Evolutionary conservation across 2,329 filamentous ascomycete genomes (phyloP), one percentile per base, ranked within the genome.

Genomic region (Lecanosticta acicola): DNA sequence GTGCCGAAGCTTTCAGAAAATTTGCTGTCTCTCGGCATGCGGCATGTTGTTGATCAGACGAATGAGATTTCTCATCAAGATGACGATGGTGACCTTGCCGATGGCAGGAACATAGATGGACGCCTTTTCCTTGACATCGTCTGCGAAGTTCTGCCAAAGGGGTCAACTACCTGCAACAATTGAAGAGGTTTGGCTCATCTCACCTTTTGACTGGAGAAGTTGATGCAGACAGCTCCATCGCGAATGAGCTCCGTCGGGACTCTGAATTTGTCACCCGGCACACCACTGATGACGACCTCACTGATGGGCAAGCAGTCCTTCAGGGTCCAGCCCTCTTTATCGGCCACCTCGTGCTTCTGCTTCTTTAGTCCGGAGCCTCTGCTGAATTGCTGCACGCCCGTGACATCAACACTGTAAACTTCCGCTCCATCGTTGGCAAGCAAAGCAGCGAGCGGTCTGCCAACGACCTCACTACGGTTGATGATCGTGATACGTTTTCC

Each of bases 51-150:
- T 69, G 16, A 69, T 65, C 39, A 75, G 67, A 32, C 71, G 69
- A 59, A 97, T 76, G 29, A 97, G 71, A 64, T 98, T 98, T 46
- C 93, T 77, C 61, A 97, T 72, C 48, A 98, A 71, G 26, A 96
- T 83, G 13, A 91, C 87, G 65, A 97, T 97, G 0, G 93, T 98
- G 39, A 97, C 91, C 73, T 97, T 98, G 59, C 93, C 93, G 56
- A 96, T 94, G 0, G 91, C 93, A 1, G 93, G 93, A 14, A 97
- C 90, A 60, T 96, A 98, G 60, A 98, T 94, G 3, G 88, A 89
- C 1, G 93, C 93, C 73, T 90, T 94, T 66, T 96, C 86, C 71
- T 95, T 97, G 56, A 97, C 82, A 39, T 86, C 85, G 0, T 85
- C 82, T 50, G 84, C 83, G 68, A 97, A 97, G 71, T 98, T 97